Conservation (phyloP, 1,139 yeast genomes). For the Zygoascus sp. region DNA sequence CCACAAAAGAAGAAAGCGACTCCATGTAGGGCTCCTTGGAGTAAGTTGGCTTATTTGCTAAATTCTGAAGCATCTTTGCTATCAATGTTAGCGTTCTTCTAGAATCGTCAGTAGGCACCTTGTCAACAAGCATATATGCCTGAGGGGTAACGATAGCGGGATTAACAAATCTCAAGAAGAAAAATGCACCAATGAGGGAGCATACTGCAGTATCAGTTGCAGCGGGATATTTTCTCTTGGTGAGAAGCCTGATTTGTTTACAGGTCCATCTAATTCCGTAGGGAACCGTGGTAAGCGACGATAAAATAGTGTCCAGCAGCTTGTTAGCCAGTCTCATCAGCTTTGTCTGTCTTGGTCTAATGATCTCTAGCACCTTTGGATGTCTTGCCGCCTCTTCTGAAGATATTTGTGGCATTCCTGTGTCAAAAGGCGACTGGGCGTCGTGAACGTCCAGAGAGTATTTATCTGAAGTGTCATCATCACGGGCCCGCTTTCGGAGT, state of each 20-base stretch:
- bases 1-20: constrained; percentile 32
- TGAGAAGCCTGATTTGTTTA: constrained; percentile 61
- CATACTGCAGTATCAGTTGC: constrained; percentile 52
- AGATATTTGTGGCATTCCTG: constrained; percentile 26
- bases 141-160: constrained; percentile 94
- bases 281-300: constrained; percentile 59
- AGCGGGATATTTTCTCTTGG: constrained; percentile 62
- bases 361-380: constrained; percentile 31
- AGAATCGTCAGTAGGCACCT: constrained; percentile 41
- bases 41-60: constrained; percentile 60
- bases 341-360: constrained; percentile 33
- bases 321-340: constrained; percentile 48
- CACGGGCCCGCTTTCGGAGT: constrained; percentile 23
- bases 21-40: constrained; percentile 39
- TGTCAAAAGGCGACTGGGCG: constrained; percentile 23
- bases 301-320: constrained; percentile 58
- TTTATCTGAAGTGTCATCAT: constrained; percentile 20
- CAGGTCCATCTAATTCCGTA: constrained; percentile 71
- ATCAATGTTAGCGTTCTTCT: constrained; percentile 74
- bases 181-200: constrained; percentile 65
- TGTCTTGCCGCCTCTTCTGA: constrained; percentile 35
- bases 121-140: constrained; percentile 46
- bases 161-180: constrained; percentile 78
- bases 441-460: constrained; percentile 19
- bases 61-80: constrained; percentile 80